Evolutionary conservation across 768 basidiomycete species (phyloP).

Genomic region (Infundibulicybe gibba): DNA sequence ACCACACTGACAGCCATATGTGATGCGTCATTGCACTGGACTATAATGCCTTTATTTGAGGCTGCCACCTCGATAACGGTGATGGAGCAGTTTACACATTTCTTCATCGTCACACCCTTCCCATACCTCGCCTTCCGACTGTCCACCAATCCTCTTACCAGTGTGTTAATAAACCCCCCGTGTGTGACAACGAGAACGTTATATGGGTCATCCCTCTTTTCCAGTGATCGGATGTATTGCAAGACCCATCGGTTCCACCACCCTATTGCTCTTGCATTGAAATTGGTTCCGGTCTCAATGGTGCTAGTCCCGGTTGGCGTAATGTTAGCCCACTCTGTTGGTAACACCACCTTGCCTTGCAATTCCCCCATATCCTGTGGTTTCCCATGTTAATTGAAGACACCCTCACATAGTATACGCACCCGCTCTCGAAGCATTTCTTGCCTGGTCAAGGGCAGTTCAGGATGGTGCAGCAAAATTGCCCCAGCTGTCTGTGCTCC

Average conservation of each 20-base stretch:
- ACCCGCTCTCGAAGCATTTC: slow-evolving; percentile 65
- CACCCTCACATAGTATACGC: slow-evolving; percentile 12
- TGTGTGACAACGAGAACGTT: slow-evolving; percentile 64
- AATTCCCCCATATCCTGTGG: slow-evolving; percentile 29
- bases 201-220: slow-evolving; percentile 20
- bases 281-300: slow-evolving; percentile 34
- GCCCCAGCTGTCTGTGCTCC: slow-evolving; percentile 59
- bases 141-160: slow-evolving; percentile 46
- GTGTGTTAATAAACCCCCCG: slow-evolving; percentile 55
- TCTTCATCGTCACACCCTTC: slow-evolving; percentile 27
- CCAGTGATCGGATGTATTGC: slow-evolving; percentile 16
- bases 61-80: slow-evolving; percentile 53
- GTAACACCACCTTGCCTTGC: slow-evolving; percentile 42
- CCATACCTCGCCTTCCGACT: slow-evolving; percentile 33
- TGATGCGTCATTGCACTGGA: slow-evolving; percentile 49
- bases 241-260: slow-evolving; percentile 62
- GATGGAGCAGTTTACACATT: slow-evolving; percentile 53
- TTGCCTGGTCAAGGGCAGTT: slow-evolving; percentile 36
- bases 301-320: slow-evolving; percentile 21
- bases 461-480: slow-evolving; percentile 54
- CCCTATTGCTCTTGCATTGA: slow-evolving; percentile 42
- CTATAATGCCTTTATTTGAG: slow-evolving; percentile 33
- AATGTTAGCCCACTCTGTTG: slow-evolving; percentile 7
- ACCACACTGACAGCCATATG: slow-evolving; percentile 44
- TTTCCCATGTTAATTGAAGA: background rate